Conservation (phyloP, 768 basidiomycete species). For the Lentinula lateritia region DNA sequence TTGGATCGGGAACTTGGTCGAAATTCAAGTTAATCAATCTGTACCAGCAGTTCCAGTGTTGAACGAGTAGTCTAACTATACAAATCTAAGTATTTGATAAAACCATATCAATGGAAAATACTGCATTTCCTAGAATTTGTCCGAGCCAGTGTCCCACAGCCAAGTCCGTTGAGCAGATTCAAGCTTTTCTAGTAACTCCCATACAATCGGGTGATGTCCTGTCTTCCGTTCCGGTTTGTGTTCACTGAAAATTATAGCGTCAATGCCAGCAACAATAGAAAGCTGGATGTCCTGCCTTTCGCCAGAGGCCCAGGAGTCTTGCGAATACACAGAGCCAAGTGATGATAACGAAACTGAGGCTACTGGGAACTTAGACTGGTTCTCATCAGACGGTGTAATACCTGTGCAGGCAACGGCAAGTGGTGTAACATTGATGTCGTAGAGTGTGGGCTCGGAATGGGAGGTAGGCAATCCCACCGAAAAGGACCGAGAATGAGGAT, state of each 20-base stretch:
- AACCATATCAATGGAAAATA: neutral
- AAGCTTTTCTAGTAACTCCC: neutral
- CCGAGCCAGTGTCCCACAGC: neutral
- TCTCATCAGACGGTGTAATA: neutral
- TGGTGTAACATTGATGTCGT: neutral
- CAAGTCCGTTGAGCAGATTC: neutral
- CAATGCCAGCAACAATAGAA: too few species aligned
- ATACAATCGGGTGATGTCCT: constrained; percentile 2
- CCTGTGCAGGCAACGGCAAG: neutral
- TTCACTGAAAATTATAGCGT: neutral
- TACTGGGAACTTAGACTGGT: neutral
- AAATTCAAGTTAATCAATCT: neutral
- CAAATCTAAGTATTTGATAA: neutral
- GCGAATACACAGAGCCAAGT: neutral
- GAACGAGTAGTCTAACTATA: neutral
- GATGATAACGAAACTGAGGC: neutral
- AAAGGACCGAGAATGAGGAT: neutral
- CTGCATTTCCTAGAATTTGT: neutral
- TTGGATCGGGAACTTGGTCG: constrained; percentile 29
- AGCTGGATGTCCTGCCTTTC: neutral
- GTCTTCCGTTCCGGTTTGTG: neutral
- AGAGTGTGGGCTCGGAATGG: neutral
- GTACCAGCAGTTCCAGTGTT: too few species aligned
- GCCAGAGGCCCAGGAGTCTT: neutral
- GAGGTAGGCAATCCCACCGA: neutral